These are phyloP conservation scores for Omphalea diandra DNA, from an alignment of 441 rosid genomes.

Conservation along the genomic window DNA sequence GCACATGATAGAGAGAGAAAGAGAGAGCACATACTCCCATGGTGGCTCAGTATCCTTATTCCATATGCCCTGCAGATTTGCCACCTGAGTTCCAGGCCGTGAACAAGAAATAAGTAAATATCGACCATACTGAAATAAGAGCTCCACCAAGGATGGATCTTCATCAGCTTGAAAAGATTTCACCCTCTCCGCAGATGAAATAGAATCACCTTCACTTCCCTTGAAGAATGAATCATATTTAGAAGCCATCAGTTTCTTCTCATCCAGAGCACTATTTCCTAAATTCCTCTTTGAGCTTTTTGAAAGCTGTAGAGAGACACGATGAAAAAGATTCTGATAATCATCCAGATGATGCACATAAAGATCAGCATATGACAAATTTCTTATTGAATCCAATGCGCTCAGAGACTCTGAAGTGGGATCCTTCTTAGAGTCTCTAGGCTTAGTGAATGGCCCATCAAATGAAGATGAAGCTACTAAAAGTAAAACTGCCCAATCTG, in stretches of 20 bases:
- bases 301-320: slow-evolving; percentile 69
- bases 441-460: slow-evolving; percentile 81
- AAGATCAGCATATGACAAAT: slow-evolving; percentile 56
- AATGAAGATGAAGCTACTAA: slow-evolving; percentile 77
- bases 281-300: slow-evolving; percentile 39
- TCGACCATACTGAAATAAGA: slow-evolving; percentile 85
- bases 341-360: slow-evolving; percentile 65
- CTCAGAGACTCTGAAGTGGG: slow-evolving; percentile 49
- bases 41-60: slow-evolving; percentile 73
- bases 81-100: slow-evolving; percentile 86
- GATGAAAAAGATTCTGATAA: slow-evolving; percentile 81
- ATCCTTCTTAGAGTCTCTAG: slow-evolving; percentile 63
- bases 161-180: slow-evolving; percentile 66
- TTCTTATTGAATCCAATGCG: slow-evolving; percentile 40
- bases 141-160: slow-evolving; percentile 91
- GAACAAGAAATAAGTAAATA: slow-evolving; percentile 91
- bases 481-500: slow-evolving; percentile 80
- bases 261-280: slow-evolving; percentile 22
- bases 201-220: slow-evolving; percentile 24
- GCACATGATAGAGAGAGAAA: neutral
- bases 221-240: slow-evolving; percentile 15
- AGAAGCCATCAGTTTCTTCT: slow-evolving; percentile 21
- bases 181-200: slow-evolving; percentile 80
- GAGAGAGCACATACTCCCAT: slow-evolving; percentile 75
- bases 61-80: slow-evolving; percentile 97